Conservation (phyloP, 805 yeast genomes). For the Hanseniaspora hatyaiensis region DNA sequence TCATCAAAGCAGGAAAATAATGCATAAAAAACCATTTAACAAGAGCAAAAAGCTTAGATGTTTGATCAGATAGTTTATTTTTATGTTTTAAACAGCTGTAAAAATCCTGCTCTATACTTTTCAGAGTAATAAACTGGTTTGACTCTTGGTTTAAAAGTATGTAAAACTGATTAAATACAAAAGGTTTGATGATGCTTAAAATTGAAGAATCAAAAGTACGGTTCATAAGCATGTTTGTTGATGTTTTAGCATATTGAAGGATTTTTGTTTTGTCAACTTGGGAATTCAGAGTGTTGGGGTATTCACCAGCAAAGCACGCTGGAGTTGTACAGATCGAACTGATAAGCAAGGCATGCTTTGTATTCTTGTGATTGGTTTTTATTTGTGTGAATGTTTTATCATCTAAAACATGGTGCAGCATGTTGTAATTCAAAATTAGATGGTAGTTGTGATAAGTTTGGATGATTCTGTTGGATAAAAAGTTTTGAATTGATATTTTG, state of each 20-base stretch:
- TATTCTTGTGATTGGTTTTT: neutral
- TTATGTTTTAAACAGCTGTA: neutral
- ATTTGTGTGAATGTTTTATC: neutral
- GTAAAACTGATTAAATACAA: neutral
- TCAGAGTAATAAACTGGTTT: neutral
- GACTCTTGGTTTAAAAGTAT: neutral
- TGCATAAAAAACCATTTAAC: constrained; percentile 44
- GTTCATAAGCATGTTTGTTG: neutral
- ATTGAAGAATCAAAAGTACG: neutral
- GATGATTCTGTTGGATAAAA: neutral
- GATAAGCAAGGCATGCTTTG: neutral
- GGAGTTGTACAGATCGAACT: neutral
- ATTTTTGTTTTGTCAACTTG: neutral
- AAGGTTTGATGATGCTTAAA: neutral
- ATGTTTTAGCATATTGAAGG: neutral
- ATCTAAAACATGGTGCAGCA: neutral
- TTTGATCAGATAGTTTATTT: neutral
- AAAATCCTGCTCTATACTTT: neutral
- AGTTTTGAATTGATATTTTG: neutral
- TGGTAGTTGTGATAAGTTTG: constrained; percentile 2
- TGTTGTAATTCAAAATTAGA: neutral
- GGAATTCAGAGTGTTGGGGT: constrained; percentile 12
- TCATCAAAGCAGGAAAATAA: constrained; percentile 39
- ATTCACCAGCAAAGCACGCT: neutral
- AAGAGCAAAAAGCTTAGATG: neutral